phyloP scores from a whole-genome alignment of 176 grass and related monocot species.

The Oryza coarctata region DNA sequence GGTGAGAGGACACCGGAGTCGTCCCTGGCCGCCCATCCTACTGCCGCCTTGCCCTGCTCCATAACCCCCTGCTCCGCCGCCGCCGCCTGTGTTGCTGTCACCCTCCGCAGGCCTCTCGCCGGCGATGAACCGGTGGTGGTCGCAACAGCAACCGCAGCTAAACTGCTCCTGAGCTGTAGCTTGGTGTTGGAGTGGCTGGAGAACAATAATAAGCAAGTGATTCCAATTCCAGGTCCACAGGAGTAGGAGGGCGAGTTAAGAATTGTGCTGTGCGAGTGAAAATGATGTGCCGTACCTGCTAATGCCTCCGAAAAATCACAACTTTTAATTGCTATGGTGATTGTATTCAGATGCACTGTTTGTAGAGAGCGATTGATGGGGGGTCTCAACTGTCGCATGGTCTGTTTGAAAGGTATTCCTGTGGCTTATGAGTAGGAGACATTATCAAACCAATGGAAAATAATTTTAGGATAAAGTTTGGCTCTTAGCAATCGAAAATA shows the following conservation, averaged over 20 bases:
- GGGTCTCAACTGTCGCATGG: too few species aligned
- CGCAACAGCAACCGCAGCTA: not conserved
- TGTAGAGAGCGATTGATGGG: too few species aligned
- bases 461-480: too few species aligned
- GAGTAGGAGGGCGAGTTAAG: not conserved
- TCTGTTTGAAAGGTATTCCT: too few species aligned
- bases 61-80: constrained; percentile 10
- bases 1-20: constrained; percentile 56
- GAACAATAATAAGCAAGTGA: too few species aligned
- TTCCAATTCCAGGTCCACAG: not conserved
- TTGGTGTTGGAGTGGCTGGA: not conserved
- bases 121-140: not conserved
- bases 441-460: too few species aligned
- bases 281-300: constrained; percentile 24
- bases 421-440: too few species aligned
- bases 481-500: too few species aligned
- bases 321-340: too few species aligned
- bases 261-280: not conserved
- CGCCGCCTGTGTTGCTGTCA: not conserved
- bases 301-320: not conserved
- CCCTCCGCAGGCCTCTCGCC: not conserved
- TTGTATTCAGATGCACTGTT: not conserved
- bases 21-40: constrained; percentile 73
- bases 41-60: constrained; percentile 40
- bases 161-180: not conserved